Base-by-base conservation (phyloP, 768 basidiomycete species). In the Pulveroboletus sp. region DNA sequence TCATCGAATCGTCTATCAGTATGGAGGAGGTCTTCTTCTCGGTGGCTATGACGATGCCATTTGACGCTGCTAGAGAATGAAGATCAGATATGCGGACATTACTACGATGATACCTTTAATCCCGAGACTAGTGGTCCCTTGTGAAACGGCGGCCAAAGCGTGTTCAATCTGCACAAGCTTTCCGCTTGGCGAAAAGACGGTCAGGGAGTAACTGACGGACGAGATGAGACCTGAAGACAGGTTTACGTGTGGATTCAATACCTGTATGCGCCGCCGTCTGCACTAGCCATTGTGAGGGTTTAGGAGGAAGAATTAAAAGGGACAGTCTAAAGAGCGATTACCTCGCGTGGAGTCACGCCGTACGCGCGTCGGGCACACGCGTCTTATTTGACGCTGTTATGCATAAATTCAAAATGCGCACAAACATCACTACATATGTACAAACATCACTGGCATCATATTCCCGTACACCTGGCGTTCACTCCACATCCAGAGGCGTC, bases 131-230 rank as follows among this genome's bases (percentile, higher is more conserved):
- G 96, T 98, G 39, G 93, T 94, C 51, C 95, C 95, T 60, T 89
- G 87, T 21, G 89, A 82, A 51, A 98, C 95, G 30, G 94, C 94
- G 49, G 96, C 96, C 54, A 99, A 77, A 40, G 96, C 96, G 73
- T 99, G 96, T 76, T 99, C 96, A 67, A 99, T 99, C 76, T 99
- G 96, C 52, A 99, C 95, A 44, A 99, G 82, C 79, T 93, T 96
- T 57, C 95, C 95, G 61, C 93, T 96, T 47, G 96, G 96, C 35
- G 93, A 96, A 82, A 99, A 99, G 62, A 96, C 95, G 12, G 96
- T 99, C 55, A 99, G 82, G 58, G 96, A 99, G 77, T 96, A 99
- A 66, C 94, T 97, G 66, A 40, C 46, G 40, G 40, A 46, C 39
- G 35, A 46, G 26, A 41, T 66, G 47, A 64, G 64, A 54, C 37